phyloP scores from a whole-genome alignment of 345 rosid species.

The Dipteronia dyeriana region DNA sequence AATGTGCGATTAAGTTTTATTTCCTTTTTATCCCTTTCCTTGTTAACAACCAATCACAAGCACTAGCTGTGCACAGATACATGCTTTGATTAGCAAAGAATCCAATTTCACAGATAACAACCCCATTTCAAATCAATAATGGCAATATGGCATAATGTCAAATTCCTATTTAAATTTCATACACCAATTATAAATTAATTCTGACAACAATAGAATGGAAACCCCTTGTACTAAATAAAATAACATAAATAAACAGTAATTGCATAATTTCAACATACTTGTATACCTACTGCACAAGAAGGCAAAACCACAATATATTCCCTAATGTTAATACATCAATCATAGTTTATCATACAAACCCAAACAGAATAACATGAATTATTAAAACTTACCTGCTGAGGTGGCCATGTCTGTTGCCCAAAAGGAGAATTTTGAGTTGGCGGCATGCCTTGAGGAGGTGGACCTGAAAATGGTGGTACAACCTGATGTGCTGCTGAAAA shows the following conservation, averaged over 20 bases:
- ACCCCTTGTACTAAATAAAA: not conserved
- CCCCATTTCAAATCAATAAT: not conserved
- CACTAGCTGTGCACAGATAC: not conserved
- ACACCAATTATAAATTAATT: not conserved
- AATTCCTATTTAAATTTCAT: not conserved
- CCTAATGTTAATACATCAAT: not conserved
- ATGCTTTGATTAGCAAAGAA: not conserved
- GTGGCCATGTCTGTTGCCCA: conserved; percentile 58
- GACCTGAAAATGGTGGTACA: conserved; percentile 47
- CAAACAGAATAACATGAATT: not conserved
- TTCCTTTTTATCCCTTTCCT: not conserved
- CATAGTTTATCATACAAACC: not conserved
- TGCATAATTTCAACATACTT: not conserved
- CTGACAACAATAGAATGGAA: not conserved
- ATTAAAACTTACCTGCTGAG: conserved; percentile 40
- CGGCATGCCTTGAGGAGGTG: conserved; percentile 43
- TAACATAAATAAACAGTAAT: not conserved
- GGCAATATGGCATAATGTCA: not conserved
- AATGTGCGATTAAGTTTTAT: not conserved
- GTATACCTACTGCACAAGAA: not conserved
- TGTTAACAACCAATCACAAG: not conserved
- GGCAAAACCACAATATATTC: not conserved
- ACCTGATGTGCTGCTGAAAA: conserved; percentile 54
- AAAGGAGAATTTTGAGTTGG: conserved; percentile 54
- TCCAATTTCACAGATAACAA: not conserved